phyloP scores from a whole-genome alignment of 352 stramenopile genomes.

The Phytophthora niederhauseri region DNA sequence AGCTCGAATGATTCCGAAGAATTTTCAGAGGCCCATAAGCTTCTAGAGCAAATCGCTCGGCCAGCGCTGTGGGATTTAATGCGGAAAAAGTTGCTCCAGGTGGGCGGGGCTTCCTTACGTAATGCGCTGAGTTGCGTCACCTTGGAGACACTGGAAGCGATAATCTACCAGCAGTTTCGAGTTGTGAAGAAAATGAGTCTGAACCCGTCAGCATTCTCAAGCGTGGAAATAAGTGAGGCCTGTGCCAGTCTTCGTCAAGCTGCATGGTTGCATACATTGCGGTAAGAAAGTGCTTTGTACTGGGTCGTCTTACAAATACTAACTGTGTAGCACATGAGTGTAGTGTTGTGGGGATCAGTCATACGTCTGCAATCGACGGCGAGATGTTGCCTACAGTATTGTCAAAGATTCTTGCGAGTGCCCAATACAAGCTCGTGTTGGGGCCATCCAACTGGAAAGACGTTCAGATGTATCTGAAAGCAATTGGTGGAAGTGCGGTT shows the following conservation, averaged over 20 bases:
- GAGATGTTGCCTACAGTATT: slow-evolving; percentile 27
- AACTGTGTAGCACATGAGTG: background rate
- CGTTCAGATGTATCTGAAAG: slow-evolving; percentile 30
- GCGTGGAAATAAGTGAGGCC: slow-evolving; percentile 53
- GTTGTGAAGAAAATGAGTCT: slow-evolving; percentile 50
- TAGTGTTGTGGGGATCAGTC: slow-evolving; percentile 34
- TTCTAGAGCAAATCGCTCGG: slow-evolving; percentile 44
- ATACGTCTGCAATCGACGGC: slow-evolving; percentile 14
- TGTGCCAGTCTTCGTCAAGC: slow-evolving; percentile 66
- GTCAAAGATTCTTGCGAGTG: slow-evolving; percentile 30
- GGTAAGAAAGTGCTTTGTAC: slow-evolving; percentile 34
- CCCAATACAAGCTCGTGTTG: slow-evolving; percentile 50
- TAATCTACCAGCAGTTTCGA: slow-evolving; percentile 50
- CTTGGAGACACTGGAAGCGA: slow-evolving; percentile 51
- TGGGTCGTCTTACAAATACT: background rate
- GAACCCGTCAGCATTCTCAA: slow-evolving; percentile 49
- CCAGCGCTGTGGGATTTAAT: slow-evolving; percentile 54
- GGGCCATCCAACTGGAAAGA: slow-evolving; percentile 50
- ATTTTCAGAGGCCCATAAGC: slow-evolving; percentile 12
- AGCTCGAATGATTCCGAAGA: background rate
- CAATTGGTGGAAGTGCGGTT: background rate
- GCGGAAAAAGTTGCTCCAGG: slow-evolving; percentile 50
- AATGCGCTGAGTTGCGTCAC: slow-evolving; percentile 36
- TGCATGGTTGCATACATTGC: slow-evolving; percentile 65
- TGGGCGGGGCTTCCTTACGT: slow-evolving; percentile 32